Conservation (phyloP, 2,329 filamentous ascomycete species). For the Sarocladium strictum region DNA sequence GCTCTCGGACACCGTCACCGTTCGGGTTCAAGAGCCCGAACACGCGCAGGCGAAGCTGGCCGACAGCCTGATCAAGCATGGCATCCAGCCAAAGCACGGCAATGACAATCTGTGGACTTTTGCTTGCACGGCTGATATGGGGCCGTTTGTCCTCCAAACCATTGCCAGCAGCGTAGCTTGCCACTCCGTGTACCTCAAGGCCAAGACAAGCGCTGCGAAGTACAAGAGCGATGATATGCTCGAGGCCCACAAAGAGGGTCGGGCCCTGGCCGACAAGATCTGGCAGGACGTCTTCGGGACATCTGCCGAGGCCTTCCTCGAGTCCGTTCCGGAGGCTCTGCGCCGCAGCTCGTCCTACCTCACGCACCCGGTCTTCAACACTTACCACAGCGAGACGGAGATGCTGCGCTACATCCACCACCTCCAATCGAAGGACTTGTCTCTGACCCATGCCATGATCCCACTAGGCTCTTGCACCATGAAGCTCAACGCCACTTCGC, state of each 20-base stretch:
- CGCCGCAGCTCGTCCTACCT: constrained; percentile 70
- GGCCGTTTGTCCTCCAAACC: background rate
- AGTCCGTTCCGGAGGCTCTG: constrained; percentile 49
- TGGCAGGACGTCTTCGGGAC: constrained; percentile 30
- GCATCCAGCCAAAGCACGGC: background rate
- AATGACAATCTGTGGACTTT: background rate
- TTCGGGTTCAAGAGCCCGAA: constrained; percentile 39
- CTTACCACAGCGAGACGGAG: constrained; percentile 90
- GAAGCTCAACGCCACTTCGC: constrained; percentile 92
- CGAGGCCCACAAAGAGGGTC: constrained; percentile 22
- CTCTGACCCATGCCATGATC: constrained; percentile 95
- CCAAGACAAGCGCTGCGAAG: no score
- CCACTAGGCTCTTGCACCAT: constrained; percentile 95
- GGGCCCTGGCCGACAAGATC: constrained; percentile 26
- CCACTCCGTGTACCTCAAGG: no score
- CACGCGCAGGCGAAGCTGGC: background rate
- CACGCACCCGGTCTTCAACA: constrained; percentile 91
- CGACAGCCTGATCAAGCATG: background rate
- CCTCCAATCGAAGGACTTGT: constrained; percentile 89
- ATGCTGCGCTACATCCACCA: constrained; percentile 90
- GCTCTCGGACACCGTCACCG: constrained; percentile 74
- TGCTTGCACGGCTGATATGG: background rate
- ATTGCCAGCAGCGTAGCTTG: background rate
- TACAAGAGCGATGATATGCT: no score
- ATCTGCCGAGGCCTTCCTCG: constrained; percentile 28